Conservation (phyloP, 495 filamentous ascomycete genomes). For the Neurospora discreta region DNA sequence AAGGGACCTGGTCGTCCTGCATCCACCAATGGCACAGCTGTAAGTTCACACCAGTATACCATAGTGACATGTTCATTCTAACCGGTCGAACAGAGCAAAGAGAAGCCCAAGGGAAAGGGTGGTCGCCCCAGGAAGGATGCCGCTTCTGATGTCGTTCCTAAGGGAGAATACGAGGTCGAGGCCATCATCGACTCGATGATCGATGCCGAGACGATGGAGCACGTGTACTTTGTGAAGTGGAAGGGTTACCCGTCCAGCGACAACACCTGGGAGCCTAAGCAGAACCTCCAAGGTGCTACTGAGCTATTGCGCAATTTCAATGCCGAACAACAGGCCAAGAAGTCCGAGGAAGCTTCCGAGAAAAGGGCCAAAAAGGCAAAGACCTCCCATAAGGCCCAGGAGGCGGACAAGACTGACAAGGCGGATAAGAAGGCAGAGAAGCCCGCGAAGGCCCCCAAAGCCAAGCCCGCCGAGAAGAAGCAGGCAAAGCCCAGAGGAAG, state of each 20-base stretch:
- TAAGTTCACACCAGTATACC: neutral
- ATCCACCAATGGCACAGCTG: conserved; percentile 8
- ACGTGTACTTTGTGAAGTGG: conserved; percentile 33
- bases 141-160: conserved; percentile 3
- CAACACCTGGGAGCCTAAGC: conserved; percentile 35
- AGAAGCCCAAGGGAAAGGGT: conserved; percentile 9
- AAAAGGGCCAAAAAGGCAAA: conserved; percentile 1
- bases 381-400: neutral
- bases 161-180: conserved; percentile 28
- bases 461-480: neutral
- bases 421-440: conserved; percentile 6
- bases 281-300: conserved; percentile 16
- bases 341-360: conserved; percentile 1
- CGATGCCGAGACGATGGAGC: conserved; percentile 21
- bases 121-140: conserved; percentile 11
- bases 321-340: conserved; percentile 14
- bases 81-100: conserved; percentile 1
- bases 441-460: conserved; percentile 2
- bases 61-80: neutral
- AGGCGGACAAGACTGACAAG: conserved; percentile 1
- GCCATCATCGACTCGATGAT: conserved; percentile 21
- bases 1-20: conserved; percentile 5
- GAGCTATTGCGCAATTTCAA: conserved; percentile 19
- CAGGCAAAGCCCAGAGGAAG: neutral
- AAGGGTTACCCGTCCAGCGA: conserved; percentile 19